Conservation (phyloP, 1,284 basidiomycete genomes). For the Fomitopsis betulina region DNA sequence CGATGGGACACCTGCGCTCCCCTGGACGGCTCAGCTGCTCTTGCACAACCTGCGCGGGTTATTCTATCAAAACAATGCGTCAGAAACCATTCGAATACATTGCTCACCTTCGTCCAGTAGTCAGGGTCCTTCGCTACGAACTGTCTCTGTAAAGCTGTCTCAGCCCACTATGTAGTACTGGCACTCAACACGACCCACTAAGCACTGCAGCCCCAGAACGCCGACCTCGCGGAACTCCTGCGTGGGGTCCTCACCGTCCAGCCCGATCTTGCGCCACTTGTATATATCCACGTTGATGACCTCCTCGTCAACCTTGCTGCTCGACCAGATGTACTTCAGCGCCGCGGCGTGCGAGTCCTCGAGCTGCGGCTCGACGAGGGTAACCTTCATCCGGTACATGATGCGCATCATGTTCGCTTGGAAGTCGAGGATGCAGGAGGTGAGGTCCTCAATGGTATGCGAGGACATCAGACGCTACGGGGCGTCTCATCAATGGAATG, state of each 20-base stretch:
- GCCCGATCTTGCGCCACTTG: constrained; percentile 82
- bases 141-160: constrained; percentile 27
- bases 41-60: constrained; percentile 66
- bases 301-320: constrained; percentile 54
- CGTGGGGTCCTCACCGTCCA: constrained; percentile 73
- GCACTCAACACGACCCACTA: constrained; percentile 46
- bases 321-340: constrained; percentile 71
- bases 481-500: neutral
- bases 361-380: constrained; percentile 65
- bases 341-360: constrained; percentile 59
- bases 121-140: constrained; percentile 52
- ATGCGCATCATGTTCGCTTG: constrained; percentile 86
- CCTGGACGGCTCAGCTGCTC: constrained; percentile 81
- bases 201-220: constrained; percentile 80
- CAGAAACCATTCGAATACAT: neutral
- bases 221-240: constrained; percentile 85
- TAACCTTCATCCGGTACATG: constrained; percentile 77
- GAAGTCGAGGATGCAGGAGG: constrained; percentile 86
- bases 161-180: neutral
- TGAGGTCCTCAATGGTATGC: constrained; percentile 81
- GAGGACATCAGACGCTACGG: constrained; percentile 80
- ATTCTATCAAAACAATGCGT: constrained; percentile 1
- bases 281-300: constrained; percentile 42
- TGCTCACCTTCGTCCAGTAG: constrained; percentile 75
- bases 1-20: constrained; percentile 82